A percentile compares a stretch with the other conserved stretches of the same genome.
Evolutionary conservation across 164 flowering plant genomes (phyloP).

Genomic region (Piper betle): DNA sequence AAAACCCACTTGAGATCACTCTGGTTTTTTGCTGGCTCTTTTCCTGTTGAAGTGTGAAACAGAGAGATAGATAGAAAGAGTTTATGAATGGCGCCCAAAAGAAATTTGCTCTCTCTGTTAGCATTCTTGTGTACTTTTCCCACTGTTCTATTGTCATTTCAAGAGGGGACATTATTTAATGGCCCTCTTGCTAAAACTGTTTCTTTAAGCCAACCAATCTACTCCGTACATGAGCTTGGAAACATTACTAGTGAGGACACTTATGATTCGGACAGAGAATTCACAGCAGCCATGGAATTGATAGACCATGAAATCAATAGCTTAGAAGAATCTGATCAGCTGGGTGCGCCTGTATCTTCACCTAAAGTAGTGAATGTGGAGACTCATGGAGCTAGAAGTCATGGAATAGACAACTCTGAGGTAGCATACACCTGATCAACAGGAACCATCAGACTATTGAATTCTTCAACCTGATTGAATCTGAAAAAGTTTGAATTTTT

Average conservation of each 20-base stretch:
- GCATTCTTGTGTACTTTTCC: slow-evolving; percentile 3
- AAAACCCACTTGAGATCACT: slow-evolving; percentile 3
- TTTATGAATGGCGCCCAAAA: slow-evolving; percentile 10
- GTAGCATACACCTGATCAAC: neutral
- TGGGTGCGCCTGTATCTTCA: neutral
- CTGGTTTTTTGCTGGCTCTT: slow-evolving; percentile 2
- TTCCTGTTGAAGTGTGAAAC: neutral
- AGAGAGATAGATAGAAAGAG: neutral
- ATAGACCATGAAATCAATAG: slow-evolving; percentile 1
- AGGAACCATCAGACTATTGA: neutral
- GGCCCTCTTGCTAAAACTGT: neutral
- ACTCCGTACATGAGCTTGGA: slow-evolving; percentile 16
- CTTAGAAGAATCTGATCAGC: neutral
- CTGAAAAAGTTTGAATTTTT: neutral
- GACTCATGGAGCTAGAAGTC: neutral
- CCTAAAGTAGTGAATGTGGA: neutral
- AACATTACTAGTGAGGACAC: slow-evolving; percentile 5
- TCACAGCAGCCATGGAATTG: slow-evolving; percentile 5
- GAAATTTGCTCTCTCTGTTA: slow-evolving; percentile 6
- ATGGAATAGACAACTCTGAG: neutral
- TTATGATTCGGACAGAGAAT: slow-evolving; percentile 6
- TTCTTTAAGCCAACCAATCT: slow-evolving; percentile 2
- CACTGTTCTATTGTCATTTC: neutral
- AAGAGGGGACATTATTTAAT: too few species aligned
- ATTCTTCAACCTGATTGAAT: neutral